Evolutionary conservation across 2,329 filamentous ascomycete genomes (phyloP), one percentile per base, ranked within the genome.

Genomic region (Talaromyces sp.): DNA sequence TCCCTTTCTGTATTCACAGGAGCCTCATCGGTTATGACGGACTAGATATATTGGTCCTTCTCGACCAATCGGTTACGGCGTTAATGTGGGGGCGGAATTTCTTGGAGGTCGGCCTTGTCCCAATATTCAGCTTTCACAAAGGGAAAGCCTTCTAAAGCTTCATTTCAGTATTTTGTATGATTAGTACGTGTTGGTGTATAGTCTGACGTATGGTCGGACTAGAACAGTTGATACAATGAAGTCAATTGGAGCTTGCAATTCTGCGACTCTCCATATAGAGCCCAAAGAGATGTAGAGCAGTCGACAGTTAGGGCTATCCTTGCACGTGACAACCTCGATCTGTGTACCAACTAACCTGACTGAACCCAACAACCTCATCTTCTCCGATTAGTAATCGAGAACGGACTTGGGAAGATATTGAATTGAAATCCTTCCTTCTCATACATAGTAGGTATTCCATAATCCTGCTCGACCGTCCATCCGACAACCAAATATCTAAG

Each of bases 81-180:
- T 61, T 42, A 14, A 35, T 62, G 25, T 25, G 18, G 31, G 59
- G 59, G 48, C 35, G 58, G 57, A 39, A 54, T 54, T 44, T 44
- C 28, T 42, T 55, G 59, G 35, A n/a, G 59, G 55, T 55, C 39
- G 48, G 16, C 35, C 28, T 44, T 50, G 21, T 28, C 23, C 37
- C 37, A 55, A 39, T 50, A 50, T 59, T 59, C 40, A 35, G 40
- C 28, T 23, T 58, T 31, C 14, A 61, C 35, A 61, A 44, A 48
- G 46, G 59, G 54, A 57, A 42, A 37, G 21, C 16, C 18, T 25
- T 18, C 2, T 28, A 3, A 28, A 35, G 18, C 18, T 28, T 21
- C 33, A 4, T 59, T 60, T 39, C 23, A 40, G 50, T 61, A 52
- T 60, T 54, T 48, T 61, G 59, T 61, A 61, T 54, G 59, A 61